Evolutionary conservation across 75 land plant species (phyloP), one percentile per base, ranked within the genome.

Genomic region (Cupressus sempervirens): DNA sequence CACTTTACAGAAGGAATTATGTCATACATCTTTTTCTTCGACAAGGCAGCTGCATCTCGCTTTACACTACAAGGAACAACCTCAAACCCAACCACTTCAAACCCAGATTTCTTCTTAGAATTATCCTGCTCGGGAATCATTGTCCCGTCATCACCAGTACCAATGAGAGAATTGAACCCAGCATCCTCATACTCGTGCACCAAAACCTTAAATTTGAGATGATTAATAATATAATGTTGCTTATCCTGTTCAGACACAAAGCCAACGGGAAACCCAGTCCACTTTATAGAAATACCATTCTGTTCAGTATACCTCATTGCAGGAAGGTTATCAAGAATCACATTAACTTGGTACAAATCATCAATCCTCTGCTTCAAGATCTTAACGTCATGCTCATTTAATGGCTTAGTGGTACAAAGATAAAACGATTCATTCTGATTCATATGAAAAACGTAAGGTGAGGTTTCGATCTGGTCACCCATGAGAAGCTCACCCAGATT

Each of bases 401-500:
- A 83, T 2, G 92, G 87, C 41, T 80, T 45, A 35, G 86, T 76
- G 0, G 88, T 88, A 88, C 98, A 96, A 48, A 96, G 88, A 68
- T 88, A 93, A 41, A 93, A 81, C 4, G 89, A 83, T 84, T 93
- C 93, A 84, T 93, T 89, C 13, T 30, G 68, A 82, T 86, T 91
- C 91, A 93, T 92, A 38, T 84, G 86, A 84, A 96, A 96, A 81
- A 84, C 84, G 43, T 96, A 96, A 12, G 97, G 97, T 23, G 98
- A 96, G 82, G 91, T 92, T 82, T 96, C 95, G 80, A 96, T 96
- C 90, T 92, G 90, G 83, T 96, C 98, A 0, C 98, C 98, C 97
- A 95, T 95, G 8, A 96, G 86, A 26, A 96, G 94, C 91, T 96
- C 97, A n/a, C 98, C 97, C 15, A 96, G 88, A 86, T 95, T 96